A percentile compares a stretch with the other conserved stretches of the same genome.
These are phyloP conservation scores for Microascus cirrosus DNA, from an alignment of 2,329 filamentous ascomycete genomes.

Conservation along the genomic window DNA sequence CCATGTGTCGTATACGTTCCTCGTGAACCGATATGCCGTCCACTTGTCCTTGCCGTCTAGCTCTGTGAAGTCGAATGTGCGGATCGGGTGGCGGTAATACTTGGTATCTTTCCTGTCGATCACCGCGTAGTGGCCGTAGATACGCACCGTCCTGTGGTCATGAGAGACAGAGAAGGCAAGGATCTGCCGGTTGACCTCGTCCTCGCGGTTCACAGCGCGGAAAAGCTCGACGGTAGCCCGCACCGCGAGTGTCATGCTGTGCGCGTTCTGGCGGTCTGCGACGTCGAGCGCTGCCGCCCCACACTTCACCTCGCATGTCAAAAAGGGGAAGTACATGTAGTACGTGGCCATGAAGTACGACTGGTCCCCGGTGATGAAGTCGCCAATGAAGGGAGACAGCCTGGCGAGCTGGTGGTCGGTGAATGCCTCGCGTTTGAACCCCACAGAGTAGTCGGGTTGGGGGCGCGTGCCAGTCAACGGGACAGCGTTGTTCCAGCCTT, in stretches of 20 bases:
- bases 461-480: slow-evolving; percentile 22
- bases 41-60: slow-evolving; percentile 21
- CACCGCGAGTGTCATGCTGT: slow-evolving; percentile 27
- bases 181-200: slow-evolving; percentile 26
- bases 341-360: slow-evolving; percentile 32
- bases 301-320: slow-evolving; percentile 36
- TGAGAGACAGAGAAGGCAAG: slow-evolving; percentile 30
- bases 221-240: slow-evolving; percentile 27
- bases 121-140: slow-evolving; percentile 28
- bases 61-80: slow-evolving; percentile 17
- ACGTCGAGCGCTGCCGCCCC: slow-evolving; percentile 22
- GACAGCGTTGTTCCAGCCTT: slow-evolving; percentile 27
- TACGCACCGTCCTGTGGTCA: slow-evolving; percentile 15
- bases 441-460: slow-evolving; percentile 31
- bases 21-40: slow-evolving; percentile 23
- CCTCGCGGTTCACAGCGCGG: slow-evolving; percentile 19
- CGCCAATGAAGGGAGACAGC: slow-evolving; percentile 23
- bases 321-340: slow-evolving; percentile 37
- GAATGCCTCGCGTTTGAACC: slow-evolving; percentile 28
- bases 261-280: slow-evolving; percentile 26
- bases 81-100: slow-evolving; percentile 26
- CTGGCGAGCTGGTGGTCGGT: slow-evolving; percentile 26
- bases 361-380: slow-evolving; percentile 17
- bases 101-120: slow-evolving; percentile 19
- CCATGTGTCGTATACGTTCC: slow-evolving; percentile 23